Evolutionary conservation across 768 basidiomycete species (phyloP).

Genomic region (Kwoniella dejecticola): DNA sequence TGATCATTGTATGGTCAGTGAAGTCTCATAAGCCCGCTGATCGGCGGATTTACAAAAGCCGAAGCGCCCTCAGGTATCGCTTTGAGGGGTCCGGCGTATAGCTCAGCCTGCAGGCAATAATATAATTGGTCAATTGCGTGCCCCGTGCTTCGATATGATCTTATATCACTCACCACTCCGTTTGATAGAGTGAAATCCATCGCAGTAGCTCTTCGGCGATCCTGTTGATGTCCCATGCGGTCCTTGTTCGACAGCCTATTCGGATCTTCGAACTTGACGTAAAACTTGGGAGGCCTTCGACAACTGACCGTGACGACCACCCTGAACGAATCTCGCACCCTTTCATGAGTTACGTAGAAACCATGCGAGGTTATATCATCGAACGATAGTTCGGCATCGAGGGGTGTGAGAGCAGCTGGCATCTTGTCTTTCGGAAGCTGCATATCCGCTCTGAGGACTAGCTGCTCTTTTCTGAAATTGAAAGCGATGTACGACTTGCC

Average conservation of each 20-base stretch:
- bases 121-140: neutral
- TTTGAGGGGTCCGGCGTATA: conserved; percentile 38
- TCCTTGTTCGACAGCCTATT: neutral
- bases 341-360: conserved; percentile 22
- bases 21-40: too few relatives aligned
- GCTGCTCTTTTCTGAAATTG: conserved; percentile 36
- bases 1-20: too few relatives aligned
- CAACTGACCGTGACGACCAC: conserved; percentile 45
- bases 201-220: conserved; percentile 41
- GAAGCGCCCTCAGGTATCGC: conserved; percentile 47
- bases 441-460: conserved; percentile 35
- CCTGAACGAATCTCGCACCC: neutral
- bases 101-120: conserved; percentile 29
- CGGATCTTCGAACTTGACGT: conserved; percentile 30
- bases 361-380: conserved; percentile 49
- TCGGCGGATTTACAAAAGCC: conserved; percentile 44
- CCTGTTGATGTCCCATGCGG: conserved; percentile 4
- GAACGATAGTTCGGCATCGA: conserved; percentile 47
- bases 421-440: conserved; percentile 15
- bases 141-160: too few relatives aligned
- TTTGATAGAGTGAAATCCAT: conserved; percentile 41
- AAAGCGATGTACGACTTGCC: conserved; percentile 42
- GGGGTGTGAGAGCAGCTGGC: conserved; percentile 37
- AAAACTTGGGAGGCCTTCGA: conserved; percentile 49
- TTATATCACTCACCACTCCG: conserved; percentile 28